Conservation (phyloP, 1,284 basidiomycete species). For the Stygiomarasmius scandens region DNA sequence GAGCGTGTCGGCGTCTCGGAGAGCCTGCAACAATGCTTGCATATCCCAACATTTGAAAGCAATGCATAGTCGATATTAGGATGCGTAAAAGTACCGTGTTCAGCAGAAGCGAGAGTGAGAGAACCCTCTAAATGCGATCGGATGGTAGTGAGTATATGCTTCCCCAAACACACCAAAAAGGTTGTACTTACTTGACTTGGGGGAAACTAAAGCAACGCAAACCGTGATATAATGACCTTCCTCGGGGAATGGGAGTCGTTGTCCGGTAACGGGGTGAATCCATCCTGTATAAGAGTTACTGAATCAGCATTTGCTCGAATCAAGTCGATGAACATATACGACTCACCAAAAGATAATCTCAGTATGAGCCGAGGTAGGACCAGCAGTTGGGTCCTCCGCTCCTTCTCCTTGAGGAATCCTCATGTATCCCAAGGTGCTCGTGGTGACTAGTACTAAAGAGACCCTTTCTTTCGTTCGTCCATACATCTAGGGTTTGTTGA, state of each 20-base stretch:
- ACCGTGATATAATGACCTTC: constrained; percentile 32
- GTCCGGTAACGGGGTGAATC: too few species aligned
- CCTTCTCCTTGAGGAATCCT: constrained; percentile 27
- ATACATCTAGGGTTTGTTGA: neutral
- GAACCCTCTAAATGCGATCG: constrained; percentile 14
- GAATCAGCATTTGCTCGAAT: too few species aligned
- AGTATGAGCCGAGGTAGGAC: constrained; percentile 32
- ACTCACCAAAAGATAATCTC: constrained; percentile 32
- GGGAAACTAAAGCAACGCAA: constrained; percentile 29
- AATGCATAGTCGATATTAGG: constrained; percentile 19
- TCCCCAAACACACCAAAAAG: too few species aligned
- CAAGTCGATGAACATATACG: too few species aligned
- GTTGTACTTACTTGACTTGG: constrained; percentile 37
- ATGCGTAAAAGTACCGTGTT: constrained; percentile 22
- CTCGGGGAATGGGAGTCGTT: too few species aligned
- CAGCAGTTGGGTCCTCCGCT: constrained; percentile 37
- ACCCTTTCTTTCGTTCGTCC: constrained; percentile 21
- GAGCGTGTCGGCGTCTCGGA: constrained; percentile 11
- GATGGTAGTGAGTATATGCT: neutral
- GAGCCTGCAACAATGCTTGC: constrained; percentile 14
- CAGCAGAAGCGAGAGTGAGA: constrained; percentile 18
- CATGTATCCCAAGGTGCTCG: constrained; percentile 17
- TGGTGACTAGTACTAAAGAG: constrained; percentile 19
- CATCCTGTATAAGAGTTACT: too few species aligned
- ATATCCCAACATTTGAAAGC: constrained; percentile 18